Base-by-base conservation (phyloP, 306 rosid genomes). In the Carpinus viminea region DNA sequence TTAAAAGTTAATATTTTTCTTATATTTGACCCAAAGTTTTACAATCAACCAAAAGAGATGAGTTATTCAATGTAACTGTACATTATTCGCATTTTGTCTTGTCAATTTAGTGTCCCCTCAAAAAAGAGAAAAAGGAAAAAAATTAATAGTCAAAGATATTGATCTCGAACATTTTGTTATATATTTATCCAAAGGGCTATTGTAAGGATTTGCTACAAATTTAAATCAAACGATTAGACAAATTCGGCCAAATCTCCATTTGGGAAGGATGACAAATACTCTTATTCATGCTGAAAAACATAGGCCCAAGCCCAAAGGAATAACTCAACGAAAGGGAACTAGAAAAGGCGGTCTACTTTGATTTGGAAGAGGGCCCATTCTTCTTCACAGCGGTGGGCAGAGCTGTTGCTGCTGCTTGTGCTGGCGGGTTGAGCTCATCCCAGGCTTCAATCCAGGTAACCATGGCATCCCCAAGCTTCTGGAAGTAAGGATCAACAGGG, bases 381-480 rank as follows among this genome's bases (percentile, higher is more conserved):
- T 66, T 66, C 51, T 66, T 66, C 72, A 66, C 47, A 66, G 8
- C 12, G 9, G 15, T 48, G 55, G 56, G 28, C n/a, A 59, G 43
- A 60, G 72, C 43, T 12, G 12, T 41, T 57, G 51, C 41, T 3
- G 76, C 20, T 55, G 73, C 7, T 50, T 73, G 45, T 7, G 75
- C 56, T 12, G 70, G 75, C 36, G 93, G 92, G 85, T 93, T 91
- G 52, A 91, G 93, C 52, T 88, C 86, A 75, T 86, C 91, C 95
- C 93, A 93, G 74, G 91, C 94, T 78, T 89, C 91, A 84, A 87
- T 88, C 93, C 96, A 89, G 66, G 90, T 89, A 70, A 88, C 88
- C 97, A 86, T 93, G 21, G 92, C 91, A 51, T 93, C 90, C 0
- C 88, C 91, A 0, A 91, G 85, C 86, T 86, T 88, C 79, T 76